These are phyloP conservation scores for Lactarius pseudohatsudake DNA, from an alignment of 768 basidiomycete species.

Conservation along the genomic window DNA sequence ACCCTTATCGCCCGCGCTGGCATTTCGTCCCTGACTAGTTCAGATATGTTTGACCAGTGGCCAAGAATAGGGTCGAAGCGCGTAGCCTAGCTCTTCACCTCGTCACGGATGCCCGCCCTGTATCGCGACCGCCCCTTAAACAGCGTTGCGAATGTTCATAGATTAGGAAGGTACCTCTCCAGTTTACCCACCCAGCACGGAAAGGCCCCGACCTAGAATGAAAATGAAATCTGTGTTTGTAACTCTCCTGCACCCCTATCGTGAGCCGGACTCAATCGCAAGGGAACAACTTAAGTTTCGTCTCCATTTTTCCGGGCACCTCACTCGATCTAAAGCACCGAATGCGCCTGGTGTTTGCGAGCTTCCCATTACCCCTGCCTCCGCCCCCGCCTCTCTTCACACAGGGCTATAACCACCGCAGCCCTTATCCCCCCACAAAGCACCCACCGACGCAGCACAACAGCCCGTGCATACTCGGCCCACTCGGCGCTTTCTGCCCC, in stretches of 20 bases:
- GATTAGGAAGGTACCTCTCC: background rate
- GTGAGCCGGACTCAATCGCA: constrained; percentile 8
- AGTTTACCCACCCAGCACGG: background rate
- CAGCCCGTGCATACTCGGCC: background rate
- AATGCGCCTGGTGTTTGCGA: background rate
- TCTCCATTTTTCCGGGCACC: background rate
- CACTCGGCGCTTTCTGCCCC: background rate
- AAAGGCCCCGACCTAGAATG: background rate
- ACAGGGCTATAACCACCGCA: background rate
- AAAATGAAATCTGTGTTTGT: background rate
- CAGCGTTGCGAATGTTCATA: background rate
- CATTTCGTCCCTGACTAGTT: constrained; percentile 6
- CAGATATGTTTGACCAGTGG: background rate
- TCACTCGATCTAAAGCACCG: background rate
- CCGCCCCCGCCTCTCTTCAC: background rate
- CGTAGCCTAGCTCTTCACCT: background rate
- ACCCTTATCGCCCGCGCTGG: background rate
- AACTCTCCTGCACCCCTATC: background rate
- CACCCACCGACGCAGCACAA: background rate
- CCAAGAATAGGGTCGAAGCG: background rate
- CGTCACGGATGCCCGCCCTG: constrained; percentile 4
- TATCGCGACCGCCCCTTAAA: background rate
- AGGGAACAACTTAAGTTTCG: background rate
- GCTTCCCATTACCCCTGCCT: background rate
- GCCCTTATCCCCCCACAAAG: background rate